Percentiles rank a stretch among this genome's conserved stretches.
These are phyloP conservation scores for Geum urbanum DNA, from an alignment of 306 rosid genomes.

Conservation along the genomic window DNA sequence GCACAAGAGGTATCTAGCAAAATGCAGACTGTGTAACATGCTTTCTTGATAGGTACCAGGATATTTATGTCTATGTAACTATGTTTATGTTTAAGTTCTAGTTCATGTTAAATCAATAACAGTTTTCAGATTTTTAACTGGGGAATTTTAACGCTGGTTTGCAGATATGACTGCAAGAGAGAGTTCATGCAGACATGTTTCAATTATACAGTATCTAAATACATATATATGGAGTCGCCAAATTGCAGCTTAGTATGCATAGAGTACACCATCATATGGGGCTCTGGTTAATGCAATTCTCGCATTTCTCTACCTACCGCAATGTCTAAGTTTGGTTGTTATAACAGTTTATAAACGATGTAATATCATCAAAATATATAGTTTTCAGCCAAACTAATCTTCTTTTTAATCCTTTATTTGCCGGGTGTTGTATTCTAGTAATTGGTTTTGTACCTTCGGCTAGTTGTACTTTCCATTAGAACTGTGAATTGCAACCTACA, in stretches of 20 bases:
- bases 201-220: conserved; percentile 40
- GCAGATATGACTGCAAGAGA: conserved; percentile 48
- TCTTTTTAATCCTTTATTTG: conserved; percentile 21
- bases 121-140: conserved; percentile 12
- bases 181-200: conserved; percentile 36
- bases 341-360: conserved; percentile 25
- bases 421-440: conserved; percentile 22
- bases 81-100: conserved; percentile 10
- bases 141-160: conserved; percentile 1
- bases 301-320: conserved; percentile 33
- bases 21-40: conserved; percentile 63
- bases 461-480: conserved; percentile 18
- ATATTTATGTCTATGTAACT: conserved; percentile 3
- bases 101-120: not conserved
- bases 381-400: conserved; percentile 27
- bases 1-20: conserved; percentile 71
- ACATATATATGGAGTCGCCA: conserved; percentile 44
- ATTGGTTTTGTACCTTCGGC: conserved; percentile 30
- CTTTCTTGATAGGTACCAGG: conserved; percentile 22
- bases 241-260: conserved; percentile 37
- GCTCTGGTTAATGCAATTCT: conserved; percentile 35
- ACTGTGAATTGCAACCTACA: conserved; percentile 18
- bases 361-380: conserved; percentile 21
- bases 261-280: conserved; percentile 30
- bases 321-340: conserved; percentile 40